Conservation (phyloP, 2,329 filamentous ascomycete genomes). For the Leptoxyphium fumago region DNA sequence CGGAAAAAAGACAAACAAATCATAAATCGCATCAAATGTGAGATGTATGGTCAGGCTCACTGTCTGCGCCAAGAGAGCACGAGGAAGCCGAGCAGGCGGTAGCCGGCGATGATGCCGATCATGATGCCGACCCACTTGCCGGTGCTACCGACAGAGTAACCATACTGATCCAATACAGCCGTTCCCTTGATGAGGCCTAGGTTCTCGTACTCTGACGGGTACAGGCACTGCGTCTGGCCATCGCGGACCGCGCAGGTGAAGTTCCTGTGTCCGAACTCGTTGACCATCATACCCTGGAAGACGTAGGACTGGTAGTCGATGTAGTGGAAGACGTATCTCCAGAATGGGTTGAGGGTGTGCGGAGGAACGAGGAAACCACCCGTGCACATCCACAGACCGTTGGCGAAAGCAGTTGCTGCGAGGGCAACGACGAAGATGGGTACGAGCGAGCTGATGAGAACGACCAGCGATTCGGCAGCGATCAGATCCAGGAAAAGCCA, state of each 20-base stretch:
- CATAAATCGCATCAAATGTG: no score
- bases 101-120: conserved; percentile 59
- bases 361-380: conserved; percentile 68
- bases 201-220: conserved; percentile 43
- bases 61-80: conserved; percentile 33
- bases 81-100: conserved; percentile 53
- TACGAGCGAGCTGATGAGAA: conserved; percentile 57
- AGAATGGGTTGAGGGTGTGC: conserved; percentile 63
- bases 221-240: conserved; percentile 53
- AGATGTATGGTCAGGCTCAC: background rate
- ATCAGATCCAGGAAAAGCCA: conserved; percentile 78
- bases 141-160: conserved; percentile 47
- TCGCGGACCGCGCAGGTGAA: conserved; percentile 42
- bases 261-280: conserved; percentile 55
- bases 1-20: no score
- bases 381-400: conserved; percentile 81
- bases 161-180: conserved; percentile 55
- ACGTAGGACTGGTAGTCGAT: conserved; percentile 80
- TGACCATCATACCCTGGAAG: conserved; percentile 88
- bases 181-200: conserved; percentile 58
- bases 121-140: conserved; percentile 65
- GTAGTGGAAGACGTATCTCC: conserved; percentile 76
- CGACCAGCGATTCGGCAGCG: conserved; percentile 68
- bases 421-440: conserved; percentile 69
- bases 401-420: conserved; percentile 69